A percentile compares a stretch with the other conserved stretches of the same genome.
Conservation (phyloP, 2,329 filamentous ascomycete species). For the Phyllosticta paracitricarpa region DNA sequence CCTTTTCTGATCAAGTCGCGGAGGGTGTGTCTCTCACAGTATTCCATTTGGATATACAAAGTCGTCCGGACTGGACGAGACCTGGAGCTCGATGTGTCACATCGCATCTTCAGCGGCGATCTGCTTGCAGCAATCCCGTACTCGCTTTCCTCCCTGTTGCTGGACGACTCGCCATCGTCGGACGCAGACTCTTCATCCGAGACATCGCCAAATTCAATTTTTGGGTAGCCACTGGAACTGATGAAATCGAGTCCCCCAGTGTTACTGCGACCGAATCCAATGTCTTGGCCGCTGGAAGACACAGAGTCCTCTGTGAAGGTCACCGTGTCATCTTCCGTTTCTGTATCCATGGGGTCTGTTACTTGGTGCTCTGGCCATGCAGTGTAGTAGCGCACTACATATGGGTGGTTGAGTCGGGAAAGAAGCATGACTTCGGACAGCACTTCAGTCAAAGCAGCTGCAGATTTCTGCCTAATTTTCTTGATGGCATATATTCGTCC, state of each 20-base stretch:
- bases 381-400: slow-evolving; percentile 82
- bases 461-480: slow-evolving; percentile 78
- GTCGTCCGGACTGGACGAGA: slow-evolving; percentile 53
- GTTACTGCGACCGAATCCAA: slow-evolving; percentile 55
- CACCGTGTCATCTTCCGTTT: slow-evolving; percentile 23
- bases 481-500: slow-evolving; percentile 93
- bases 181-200: slow-evolving; percentile 31
- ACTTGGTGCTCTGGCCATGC: slow-evolving; percentile 79
- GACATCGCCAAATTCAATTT: slow-evolving; percentile 66
- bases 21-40: slow-evolving; percentile 87
- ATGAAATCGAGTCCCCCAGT: slow-evolving; percentile 81
- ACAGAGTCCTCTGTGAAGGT: slow-evolving; percentile 22
- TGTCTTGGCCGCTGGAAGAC: slow-evolving; percentile 15
- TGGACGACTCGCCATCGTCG: slow-evolving; percentile 21
- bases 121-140: slow-evolving; percentile 20
- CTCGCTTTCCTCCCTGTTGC: slow-evolving; percentile 39
- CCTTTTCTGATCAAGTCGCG: slow-evolving; percentile 75
- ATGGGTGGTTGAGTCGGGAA: slow-evolving; percentile 85
- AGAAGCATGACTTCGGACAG: slow-evolving; percentile 78
- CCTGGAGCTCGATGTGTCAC: slow-evolving; percentile 37
- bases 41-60: slow-evolving; percentile 98
- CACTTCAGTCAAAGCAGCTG: slow-evolving; percentile 65
- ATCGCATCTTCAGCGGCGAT: slow-evolving; percentile 25
- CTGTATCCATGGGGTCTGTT: slow-evolving; percentile 13
- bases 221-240: slow-evolving; percentile 68